A percentile compares a stretch with the other conserved stretches of the same genome.
These are phyloP conservation scores for Ceratobasidium theobromae DNA, from an alignment of 1,284 basidiomycete genomes.

Conservation along the genomic window DNA sequence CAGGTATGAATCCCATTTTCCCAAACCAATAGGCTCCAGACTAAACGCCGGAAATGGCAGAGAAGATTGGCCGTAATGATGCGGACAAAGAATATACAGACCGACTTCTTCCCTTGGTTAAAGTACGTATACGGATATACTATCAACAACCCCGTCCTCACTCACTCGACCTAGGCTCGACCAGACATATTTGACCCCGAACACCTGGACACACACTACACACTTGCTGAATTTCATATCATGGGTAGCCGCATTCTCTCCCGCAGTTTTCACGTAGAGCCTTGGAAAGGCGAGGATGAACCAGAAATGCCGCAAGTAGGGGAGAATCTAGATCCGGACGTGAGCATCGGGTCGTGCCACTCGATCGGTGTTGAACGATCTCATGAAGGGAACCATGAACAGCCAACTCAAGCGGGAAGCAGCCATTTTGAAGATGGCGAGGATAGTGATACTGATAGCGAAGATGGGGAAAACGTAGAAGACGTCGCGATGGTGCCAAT, in stretches of 20 bases:
- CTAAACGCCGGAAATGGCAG: slow-evolving; percentile 48
- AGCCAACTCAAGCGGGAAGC: slow-evolving; percentile 39
- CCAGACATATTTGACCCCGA: slow-evolving; percentile 67
- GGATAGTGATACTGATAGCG: slow-evolving; percentile 52
- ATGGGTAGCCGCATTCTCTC: slow-evolving; percentile 95
- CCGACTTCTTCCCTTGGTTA: slow-evolving; percentile 64
- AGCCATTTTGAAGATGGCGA: slow-evolving; percentile 46
- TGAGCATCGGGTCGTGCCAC: slow-evolving; percentile 34
- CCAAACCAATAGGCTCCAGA: slow-evolving; percentile 11
- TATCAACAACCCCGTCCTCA: slow-evolving; percentile 14
- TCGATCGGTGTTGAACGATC: slow-evolving; percentile 57
- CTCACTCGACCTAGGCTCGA: slow-evolving; percentile 53
- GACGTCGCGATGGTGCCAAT: slow-evolving; percentile 94
- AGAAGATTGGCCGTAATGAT: slow-evolving; percentile 84
- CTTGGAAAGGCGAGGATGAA: slow-evolving; percentile 49
- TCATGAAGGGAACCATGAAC: slow-evolving; percentile 39
- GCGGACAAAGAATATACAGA: slow-evolving; percentile 76
- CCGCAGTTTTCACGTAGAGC: slow-evolving; percentile 80
- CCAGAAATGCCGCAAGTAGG: slow-evolving; percentile 32
- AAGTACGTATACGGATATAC: slow-evolving; percentile 48
- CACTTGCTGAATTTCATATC: slow-evolving; percentile 77
- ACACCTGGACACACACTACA: slow-evolving; percentile 57
- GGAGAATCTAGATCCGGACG: slow-evolving; percentile 27
- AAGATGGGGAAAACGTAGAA: slow-evolving; percentile 62
- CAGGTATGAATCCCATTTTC: slow-evolving; percentile 57